phyloP scores from a whole-genome alignment of 179 eudicot species.

The Spinacia oleracea region DNA sequence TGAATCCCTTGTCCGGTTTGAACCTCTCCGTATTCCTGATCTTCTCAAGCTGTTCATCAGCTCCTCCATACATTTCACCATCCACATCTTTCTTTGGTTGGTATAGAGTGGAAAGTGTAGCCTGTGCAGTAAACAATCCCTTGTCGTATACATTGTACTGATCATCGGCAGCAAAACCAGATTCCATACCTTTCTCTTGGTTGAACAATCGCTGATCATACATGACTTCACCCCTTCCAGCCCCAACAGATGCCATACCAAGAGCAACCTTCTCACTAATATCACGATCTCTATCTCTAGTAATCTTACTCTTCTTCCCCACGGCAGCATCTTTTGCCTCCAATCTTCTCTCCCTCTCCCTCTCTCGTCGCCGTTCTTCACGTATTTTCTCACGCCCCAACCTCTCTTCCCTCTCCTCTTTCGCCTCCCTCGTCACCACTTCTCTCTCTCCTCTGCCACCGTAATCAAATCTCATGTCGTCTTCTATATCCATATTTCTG shows the following conservation, averaged over 20 bases:
- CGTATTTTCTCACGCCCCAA: conserved; percentile 75
- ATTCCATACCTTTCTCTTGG: conserved; percentile 96
- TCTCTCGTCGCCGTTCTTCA: conserved; percentile 70
- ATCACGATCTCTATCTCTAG: conserved; percentile 84
- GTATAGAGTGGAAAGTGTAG: conserved; percentile 74
- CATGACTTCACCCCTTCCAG: conserved; percentile 72
- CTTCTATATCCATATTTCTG: conserved; percentile 41
- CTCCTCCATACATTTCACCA: conserved; percentile 74
- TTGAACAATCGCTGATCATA: conserved; percentile 86
- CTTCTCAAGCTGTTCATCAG: conserved; percentile 83
- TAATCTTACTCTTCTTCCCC: conserved; percentile 92
- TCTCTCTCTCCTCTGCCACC: conserved; percentile 49
- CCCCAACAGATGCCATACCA: conserved; percentile 78
- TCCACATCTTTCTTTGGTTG: conserved; percentile 80
- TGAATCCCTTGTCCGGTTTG: conserved; percentile 71
- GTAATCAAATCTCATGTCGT: conserved; percentile 47
- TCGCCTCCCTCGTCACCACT: conserved; percentile 43
- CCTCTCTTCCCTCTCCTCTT: conserved; percentile 63
- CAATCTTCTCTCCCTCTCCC: conserved; percentile 87
- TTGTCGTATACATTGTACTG: conserved; percentile 80
- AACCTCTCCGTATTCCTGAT: conserved; percentile 73
- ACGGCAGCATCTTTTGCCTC: conserved; percentile 89
- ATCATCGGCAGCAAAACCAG: conserved; percentile 85
- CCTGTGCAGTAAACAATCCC: conserved; percentile 81
- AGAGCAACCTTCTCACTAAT: conserved; percentile 91